Conservation (phyloP, 1,284 basidiomycete genomes). For the Ustilago lituana region DNA sequence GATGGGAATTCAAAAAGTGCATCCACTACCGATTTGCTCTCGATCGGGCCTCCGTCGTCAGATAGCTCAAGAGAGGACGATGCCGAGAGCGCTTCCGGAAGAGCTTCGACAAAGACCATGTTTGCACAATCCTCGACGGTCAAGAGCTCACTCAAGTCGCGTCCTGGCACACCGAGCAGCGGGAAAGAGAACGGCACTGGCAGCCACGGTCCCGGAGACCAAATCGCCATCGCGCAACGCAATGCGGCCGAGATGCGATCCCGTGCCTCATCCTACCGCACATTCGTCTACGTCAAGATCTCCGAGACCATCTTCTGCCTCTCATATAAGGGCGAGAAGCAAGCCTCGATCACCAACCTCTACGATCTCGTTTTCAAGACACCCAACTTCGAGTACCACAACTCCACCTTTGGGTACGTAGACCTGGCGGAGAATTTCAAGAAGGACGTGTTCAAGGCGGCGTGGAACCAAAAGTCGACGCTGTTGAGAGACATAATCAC, state of each 20-base stretch:
- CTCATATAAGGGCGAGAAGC: constrained; percentile 71
- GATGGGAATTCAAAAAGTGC: constrained; percentile 3
- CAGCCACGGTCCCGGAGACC: constrained; percentile 26
- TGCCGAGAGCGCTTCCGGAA: constrained; percentile 11
- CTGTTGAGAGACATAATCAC: constrained; percentile 61
- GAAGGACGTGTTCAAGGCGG: constrained; percentile 62
- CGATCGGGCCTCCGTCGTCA: constrained; percentile 17
- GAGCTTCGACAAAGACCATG: constrained; percentile 4
- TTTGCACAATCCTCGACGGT: background rate
- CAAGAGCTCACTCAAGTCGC: constrained; percentile 22
- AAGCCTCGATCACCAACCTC: constrained; percentile 70
- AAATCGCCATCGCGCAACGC: constrained; percentile 49
- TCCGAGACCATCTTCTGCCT: constrained; percentile 72
- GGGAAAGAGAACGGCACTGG: constrained; percentile 9
- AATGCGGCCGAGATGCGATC: constrained; percentile 68
- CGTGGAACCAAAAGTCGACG: constrained; percentile 63
- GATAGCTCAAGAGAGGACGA: constrained; percentile 34
- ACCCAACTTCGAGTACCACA: constrained; percentile 78
- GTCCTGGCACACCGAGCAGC: constrained; percentile 26
- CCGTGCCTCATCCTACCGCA: constrained; percentile 71
- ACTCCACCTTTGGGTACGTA: constrained; percentile 79
- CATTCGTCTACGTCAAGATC: constrained; percentile 83
- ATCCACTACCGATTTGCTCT: constrained; percentile 18
- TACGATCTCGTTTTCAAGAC: constrained; percentile 71
- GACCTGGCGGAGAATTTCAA: constrained; percentile 63